Evolutionary conservation across 768 basidiomycete species (phyloP).

Genomic region (Fistulinella prunicolor): DNA sequence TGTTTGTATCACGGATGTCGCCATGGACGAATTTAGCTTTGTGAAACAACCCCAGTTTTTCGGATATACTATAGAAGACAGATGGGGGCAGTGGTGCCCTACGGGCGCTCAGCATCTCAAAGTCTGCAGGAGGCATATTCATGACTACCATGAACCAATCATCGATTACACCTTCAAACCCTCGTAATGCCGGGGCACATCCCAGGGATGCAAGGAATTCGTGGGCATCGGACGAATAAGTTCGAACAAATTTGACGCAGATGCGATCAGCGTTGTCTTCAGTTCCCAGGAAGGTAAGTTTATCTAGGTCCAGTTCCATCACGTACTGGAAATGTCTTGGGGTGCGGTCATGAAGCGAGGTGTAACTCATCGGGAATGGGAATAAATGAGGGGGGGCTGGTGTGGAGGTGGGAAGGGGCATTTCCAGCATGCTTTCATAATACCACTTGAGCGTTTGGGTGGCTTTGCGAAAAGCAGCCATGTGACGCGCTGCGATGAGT

Average conservation of each 20-base stretch:
- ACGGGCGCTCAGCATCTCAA: slow-evolving; percentile 8
- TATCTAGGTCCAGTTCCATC: background rate
- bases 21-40: slow-evolving; percentile 19
- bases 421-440: slow-evolving; percentile 15
- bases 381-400: background rate
- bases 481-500: slow-evolving; percentile 8
- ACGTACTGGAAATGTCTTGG: too few relatives aligned
- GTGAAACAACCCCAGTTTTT: slow-evolving; percentile 11
- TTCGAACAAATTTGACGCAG: slow-evolving; percentile 29
- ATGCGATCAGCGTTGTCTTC: slow-evolving; percentile 12
- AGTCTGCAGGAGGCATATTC: slow-evolving; percentile 15
- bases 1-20: slow-evolving; percentile 22
- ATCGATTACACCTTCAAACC: slow-evolving; percentile 26
- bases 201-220: slow-evolving; percentile 15
- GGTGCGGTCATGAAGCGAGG: background rate
- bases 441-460: slow-evolving; percentile 17
- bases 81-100: background rate
- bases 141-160: slow-evolving; percentile 36
- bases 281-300: slow-evolving; percentile 12
- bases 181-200: slow-evolving; percentile 26
- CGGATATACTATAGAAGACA: background rate
- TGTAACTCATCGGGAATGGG: slow-evolving; percentile 5
- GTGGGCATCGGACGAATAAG: slow-evolving; percentile 29
- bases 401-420: background rate
- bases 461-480: slow-evolving; percentile 29